Conservation (phyloP, 257 asterid species). For the Penstemon eatonii region DNA sequence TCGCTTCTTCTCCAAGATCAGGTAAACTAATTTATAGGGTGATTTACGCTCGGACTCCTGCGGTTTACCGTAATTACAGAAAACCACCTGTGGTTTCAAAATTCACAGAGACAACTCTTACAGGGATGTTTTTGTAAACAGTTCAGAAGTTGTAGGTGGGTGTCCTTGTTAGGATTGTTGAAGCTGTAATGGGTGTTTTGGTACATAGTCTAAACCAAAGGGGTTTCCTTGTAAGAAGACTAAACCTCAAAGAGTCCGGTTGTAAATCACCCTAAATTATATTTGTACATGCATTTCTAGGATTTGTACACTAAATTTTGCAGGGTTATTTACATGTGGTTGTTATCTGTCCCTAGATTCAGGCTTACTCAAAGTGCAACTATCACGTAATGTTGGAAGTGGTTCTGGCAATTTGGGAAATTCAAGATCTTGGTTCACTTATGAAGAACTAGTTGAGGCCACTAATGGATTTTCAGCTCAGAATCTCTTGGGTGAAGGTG, state of each 20-base stretch:
- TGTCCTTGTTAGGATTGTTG: too few relatives aligned
- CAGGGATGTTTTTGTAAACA: too few relatives aligned
- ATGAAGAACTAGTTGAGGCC: conserved; percentile 69
- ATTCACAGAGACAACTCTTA: too few relatives aligned
- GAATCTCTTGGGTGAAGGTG: conserved; percentile 87
- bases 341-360: conserved; percentile 52
- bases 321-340: conserved; percentile 17
- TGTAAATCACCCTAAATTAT: too few relatives aligned
- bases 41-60: too few relatives aligned
- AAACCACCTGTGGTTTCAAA: too few relatives aligned
- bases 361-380: conserved; percentile 50
- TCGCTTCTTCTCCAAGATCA: conserved; percentile 50
- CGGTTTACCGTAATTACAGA: too few relatives aligned
- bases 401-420: conserved; percentile 56
- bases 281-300: neutral
- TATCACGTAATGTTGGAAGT: conserved; percentile 41
- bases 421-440: conserved; percentile 71
- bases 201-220: too few relatives aligned
- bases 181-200: too few relatives aligned
- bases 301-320: conserved; percentile 15
- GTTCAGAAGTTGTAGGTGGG: too few relatives aligned
- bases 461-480: conserved; percentile 67
- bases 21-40: conserved; percentile 37
- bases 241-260: too few relatives aligned
- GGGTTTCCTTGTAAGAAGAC: too few relatives aligned